These are phyloP conservation scores for Waitea zeae DNA, from an alignment of 1,284 basidiomycete genomes.

Conservation along the genomic window DNA sequence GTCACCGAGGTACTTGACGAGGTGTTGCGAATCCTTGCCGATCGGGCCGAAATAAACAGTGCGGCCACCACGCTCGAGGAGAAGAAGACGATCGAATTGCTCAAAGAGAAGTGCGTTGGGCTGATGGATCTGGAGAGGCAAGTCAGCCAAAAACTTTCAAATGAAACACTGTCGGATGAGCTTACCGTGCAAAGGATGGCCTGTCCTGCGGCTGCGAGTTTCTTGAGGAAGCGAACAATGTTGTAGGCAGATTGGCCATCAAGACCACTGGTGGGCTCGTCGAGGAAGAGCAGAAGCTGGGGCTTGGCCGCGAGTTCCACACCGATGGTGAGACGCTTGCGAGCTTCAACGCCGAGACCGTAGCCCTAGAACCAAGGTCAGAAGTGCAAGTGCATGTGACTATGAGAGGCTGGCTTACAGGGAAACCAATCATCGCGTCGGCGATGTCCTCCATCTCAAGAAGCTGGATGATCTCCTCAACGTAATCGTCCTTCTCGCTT, in stretches of 20 bases:
- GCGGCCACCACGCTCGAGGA: slow-evolving; percentile 24
- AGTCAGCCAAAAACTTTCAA: no score
- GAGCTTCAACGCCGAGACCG: slow-evolving; percentile 51
- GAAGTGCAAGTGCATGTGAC: no score
- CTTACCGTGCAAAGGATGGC: slow-evolving; percentile 61
- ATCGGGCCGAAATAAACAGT: slow-evolving; percentile 70
- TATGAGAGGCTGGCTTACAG: no score
- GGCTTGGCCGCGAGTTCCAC: slow-evolving; percentile 81
- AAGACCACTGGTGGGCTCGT: slow-evolving; percentile 46
- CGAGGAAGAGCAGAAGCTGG: slow-evolving; percentile 63
- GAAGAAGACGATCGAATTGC: slow-evolving; percentile 59
- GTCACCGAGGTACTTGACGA: slow-evolving; percentile 54
- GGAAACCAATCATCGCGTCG: slow-evolving; percentile 46
- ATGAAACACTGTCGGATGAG: no score
- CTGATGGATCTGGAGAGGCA: no score
- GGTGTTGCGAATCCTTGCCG: slow-evolving; percentile 39
- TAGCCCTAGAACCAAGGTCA: no score
- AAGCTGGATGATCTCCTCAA: slow-evolving; percentile 61
- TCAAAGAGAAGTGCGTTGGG: slow-evolving; percentile 50
- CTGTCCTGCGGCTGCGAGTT: slow-evolving; percentile 76
- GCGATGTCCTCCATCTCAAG: slow-evolving; percentile 47
- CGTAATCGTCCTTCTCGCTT: slow-evolving; percentile 71
- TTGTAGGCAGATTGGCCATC: slow-evolving; percentile 80
- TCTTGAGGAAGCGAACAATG: slow-evolving; percentile 68
- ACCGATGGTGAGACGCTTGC: slow-evolving; percentile 79